Evolutionary conservation across 1,284 basidiomycete species (phyloP), one percentile per base, ranked within the genome.

Genomic region (Veloporphyrellus conicus): DNA sequence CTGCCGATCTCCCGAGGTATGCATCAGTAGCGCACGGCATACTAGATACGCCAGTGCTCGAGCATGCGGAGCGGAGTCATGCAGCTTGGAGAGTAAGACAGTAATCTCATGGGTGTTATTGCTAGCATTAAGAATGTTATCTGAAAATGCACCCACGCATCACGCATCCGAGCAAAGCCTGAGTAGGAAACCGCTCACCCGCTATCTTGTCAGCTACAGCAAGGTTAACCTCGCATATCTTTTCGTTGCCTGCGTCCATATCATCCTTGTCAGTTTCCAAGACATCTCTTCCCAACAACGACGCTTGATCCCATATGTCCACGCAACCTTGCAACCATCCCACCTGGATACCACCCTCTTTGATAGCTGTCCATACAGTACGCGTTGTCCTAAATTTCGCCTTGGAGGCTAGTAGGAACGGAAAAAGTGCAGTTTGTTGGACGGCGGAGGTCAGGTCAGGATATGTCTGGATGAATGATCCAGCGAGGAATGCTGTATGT

Each of bases 361-460:
- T 67, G 20, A 89, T 60, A 12, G 76, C 66, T 48, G 81, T 78
- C 89, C 90, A 92, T 0, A 82, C 78, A 20, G 74, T 61, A 23
- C 76, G 72, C 0, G 78, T 73, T 0, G 81, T 82, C 56, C 79
- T 82, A 52, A 82, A 78, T 39, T 81, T 76, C 4, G 83, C 69
- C 58, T 87, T 88, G 5, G 84, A 84, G 52, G 80, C 83, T 12
- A 94, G 66, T 16, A 94, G 67, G 56, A 82, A 80, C 0, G 87
- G 86, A 60, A 90, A 86, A 40, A 93, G 65, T 2, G 87, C 63
- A 18, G 69, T 64, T 55, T 81, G 71, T 54, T 90, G 82, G 9
- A 86, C 67, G 4, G 72, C 62, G 22, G 74, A 63, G 11, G 68
- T 57, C 0, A 69, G 48, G 0, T 69, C 64, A 0, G 72, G 59